Evolutionary conservation across 2,329 filamentous ascomycete genomes (phyloP), one percentile per base, ranked within the genome.

Genomic region (Aspergillus amoenus): DNA sequence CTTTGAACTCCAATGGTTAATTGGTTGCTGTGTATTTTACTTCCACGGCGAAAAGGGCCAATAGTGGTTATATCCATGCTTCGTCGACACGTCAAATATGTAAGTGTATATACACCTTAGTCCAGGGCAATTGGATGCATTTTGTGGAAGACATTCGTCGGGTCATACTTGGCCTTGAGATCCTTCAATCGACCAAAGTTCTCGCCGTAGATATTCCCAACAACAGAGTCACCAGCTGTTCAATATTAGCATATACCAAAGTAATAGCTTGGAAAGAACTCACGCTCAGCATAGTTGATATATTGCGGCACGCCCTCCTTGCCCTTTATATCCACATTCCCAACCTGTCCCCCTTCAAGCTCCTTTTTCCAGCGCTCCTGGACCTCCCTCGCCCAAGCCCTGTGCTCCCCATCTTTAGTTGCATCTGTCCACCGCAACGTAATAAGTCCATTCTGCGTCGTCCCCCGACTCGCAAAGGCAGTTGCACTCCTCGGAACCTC

Each of bases 91-190:
- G 24, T 8, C 24, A 27, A 27, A 7, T 2, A 7, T 8, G 24
- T 8, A 27, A 8, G 7, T 8, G 5, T 13, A 7, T 12, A 21
- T 24, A 13, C 22, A 47, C 11, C 9, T 22, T 55, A 47, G 1
- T 48, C 52, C 34, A 55, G 11, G 17, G 17, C 44, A 17, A 76
- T 71, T 0, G 73, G 67, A 37, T 76, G 73, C 67, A 76, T 72
- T 60, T 79, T 80, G 44, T 77, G 70, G 62, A 81, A 82, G 17
- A 80, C 63, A 60, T 78, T 80, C 4, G 57, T 69, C 3, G 79
- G 78, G 61, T 81, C 79, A 57, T 80, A 81, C 52, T 70, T 69
- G 18, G 70, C 73, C 67, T 82, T 81, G 41, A 81, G 62, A 5
- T 64, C 61, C 60, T 76, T 73, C 44, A 82, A 61, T 7, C 72